Evolutionary conservation across 2,329 filamentous ascomycete species (phyloP).

Genomic region (Shiraia bambusicola): DNA sequence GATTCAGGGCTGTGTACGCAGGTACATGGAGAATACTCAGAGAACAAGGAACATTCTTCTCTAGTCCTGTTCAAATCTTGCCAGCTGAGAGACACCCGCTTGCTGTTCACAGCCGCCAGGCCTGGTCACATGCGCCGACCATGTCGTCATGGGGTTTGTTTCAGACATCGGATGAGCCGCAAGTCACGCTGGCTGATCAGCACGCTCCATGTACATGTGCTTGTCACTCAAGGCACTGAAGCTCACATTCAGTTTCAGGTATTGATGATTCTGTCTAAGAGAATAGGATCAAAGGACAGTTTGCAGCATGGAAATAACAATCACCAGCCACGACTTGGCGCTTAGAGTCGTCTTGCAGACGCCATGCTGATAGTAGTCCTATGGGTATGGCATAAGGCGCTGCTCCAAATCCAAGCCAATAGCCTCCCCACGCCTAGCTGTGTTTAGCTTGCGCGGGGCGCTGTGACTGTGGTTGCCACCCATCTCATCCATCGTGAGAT

Average conservation of each 20-base stretch:
- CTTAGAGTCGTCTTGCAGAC: slow-evolving; percentile 1
- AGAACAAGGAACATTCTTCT: too few species aligned
- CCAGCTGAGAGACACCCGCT: not conserved
- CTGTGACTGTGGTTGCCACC: slow-evolving; percentile 6
- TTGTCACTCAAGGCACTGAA: slow-evolving; percentile 11
- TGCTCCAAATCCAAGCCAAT: not conserved
- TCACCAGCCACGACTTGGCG: slow-evolving; percentile 1
- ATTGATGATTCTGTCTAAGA: slow-evolving; percentile 21
- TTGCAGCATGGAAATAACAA: slow-evolving; percentile 17
- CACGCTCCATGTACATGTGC: not conserved
- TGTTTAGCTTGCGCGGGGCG: slow-evolving; percentile 11
- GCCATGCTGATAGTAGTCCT: not conserved
- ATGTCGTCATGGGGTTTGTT: slow-evolving; percentile 39
- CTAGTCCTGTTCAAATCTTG: too few species aligned
- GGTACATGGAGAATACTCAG: not conserved
- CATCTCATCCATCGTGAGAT: slow-evolving; percentile 13
- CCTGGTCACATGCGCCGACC: slow-evolving; percentile 17
- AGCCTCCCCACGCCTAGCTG: not conserved
- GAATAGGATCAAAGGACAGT: slow-evolving; percentile 24
- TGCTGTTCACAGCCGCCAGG: slow-evolving; percentile 5
- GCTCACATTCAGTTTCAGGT: slow-evolving; percentile 15
- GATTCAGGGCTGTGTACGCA: not conserved
- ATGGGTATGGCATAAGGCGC: not conserved
- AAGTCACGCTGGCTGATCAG: slow-evolving; percentile 35
- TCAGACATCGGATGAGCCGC: slow-evolving; percentile 30